phyloP scores from a whole-genome alignment of 257 asterid species.

The Solanum pennellii region DNA sequence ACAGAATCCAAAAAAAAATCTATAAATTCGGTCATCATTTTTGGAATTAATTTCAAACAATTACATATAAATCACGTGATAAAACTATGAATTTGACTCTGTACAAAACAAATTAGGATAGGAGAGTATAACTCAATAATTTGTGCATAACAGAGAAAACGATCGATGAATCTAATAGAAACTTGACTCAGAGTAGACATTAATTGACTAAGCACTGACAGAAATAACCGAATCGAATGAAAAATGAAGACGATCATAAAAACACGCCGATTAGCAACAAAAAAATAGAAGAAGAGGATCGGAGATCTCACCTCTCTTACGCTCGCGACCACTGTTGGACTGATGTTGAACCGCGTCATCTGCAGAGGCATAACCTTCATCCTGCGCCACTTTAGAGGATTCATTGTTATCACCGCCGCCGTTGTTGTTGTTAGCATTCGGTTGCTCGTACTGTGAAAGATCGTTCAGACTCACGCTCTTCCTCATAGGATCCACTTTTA shows the following conservation, averaged over 20 bases:
- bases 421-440: background rate
- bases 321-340: constrained; percentile 48
- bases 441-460: constrained; percentile 7
- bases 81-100: background rate
- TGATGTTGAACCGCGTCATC: constrained; percentile 26
- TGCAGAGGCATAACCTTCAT: background rate
- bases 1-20: accelerated
- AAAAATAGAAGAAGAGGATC: background rate
- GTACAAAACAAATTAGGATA: background rate
- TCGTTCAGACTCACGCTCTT: constrained; percentile 8
- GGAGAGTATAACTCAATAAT: background rate
- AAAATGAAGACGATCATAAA: background rate
- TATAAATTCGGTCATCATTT: background rate
- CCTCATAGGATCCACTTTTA: constrained; percentile 12
- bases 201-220: background rate
- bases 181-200: background rate
- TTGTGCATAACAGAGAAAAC: background rate
- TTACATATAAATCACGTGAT: background rate
- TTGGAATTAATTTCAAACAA: too few species aligned
- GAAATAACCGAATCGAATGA: background rate
- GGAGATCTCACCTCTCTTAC: constrained; percentile 79
- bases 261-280: background rate
- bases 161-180: background rate
- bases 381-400: background rate
- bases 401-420: background rate